Evolutionary conservation across 2,329 filamentous ascomycete species (phyloP), one percentile per base, ranked within the genome.

Genomic region (Xylariaceae sp.): DNA sequence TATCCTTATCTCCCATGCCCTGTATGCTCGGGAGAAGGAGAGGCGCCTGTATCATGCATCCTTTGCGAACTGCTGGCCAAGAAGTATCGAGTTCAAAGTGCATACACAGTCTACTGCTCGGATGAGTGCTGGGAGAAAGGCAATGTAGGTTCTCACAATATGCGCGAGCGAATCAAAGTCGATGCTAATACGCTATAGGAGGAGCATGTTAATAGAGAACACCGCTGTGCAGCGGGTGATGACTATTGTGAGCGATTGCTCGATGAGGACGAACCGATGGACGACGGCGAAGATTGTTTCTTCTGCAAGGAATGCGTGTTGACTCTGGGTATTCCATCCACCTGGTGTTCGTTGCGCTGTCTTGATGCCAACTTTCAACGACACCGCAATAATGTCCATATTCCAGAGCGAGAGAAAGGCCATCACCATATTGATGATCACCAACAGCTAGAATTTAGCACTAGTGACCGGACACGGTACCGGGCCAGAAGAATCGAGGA

Each of bases 51-150:
- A 1, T 66, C 67, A 4, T 76, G 73, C 38, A 57, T 65, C 2
- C 37, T 73, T 4, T 76, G 73, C 51, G 67, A 74, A 47, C 53
- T 68, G n/a, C 53, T 71, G 2, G 46, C 56, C 9, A 52, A 55
- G 11, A 57, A 66, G 30, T 60, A 67, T 43, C 64, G 65, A 11
- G 58, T 67, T 3, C 46, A 46, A 9, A 54, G 58, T 37, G 57
- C 55, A 22, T 49, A 69, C 41, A 66, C 65, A 2, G 55, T 72
- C 7, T 76, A 72, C 48, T 74, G 72, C 52, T 71, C 68, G 1
- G 60, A 67, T 6, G 59, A 59, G 18, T 74, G 71, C 47, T 60
- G 60, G 19, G 55, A 63, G 6, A 58, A 63, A 30, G 64, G 63
- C 37, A 64, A 68, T 37, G 72, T 74, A 55, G 54, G 68, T 64